A percentile compares a stretch with the other conserved stretches of the same genome.
Conservation (phyloP, 1,284 basidiomycete species). For the Mrakiaceae sp. region DNA sequence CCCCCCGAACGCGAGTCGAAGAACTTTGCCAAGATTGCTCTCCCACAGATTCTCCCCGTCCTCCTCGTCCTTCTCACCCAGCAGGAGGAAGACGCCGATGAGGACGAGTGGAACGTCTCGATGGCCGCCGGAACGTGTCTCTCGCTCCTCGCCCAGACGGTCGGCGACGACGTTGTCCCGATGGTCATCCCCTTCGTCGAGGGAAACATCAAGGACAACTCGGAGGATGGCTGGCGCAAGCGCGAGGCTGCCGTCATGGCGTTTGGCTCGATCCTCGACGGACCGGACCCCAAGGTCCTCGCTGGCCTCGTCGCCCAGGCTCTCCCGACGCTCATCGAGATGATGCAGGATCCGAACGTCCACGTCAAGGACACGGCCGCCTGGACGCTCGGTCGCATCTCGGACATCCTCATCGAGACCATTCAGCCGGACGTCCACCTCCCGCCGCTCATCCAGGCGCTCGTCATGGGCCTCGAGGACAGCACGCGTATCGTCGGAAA, state of each 20-base stretch:
- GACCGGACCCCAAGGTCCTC: conserved; percentile 76
- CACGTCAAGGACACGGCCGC: conserved; percentile 96
- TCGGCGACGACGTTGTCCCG: conserved; percentile 81
- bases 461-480: conserved; percentile 72
- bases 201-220: conserved; percentile 71
- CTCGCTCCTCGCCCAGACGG: conserved; percentile 75
- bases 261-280: conserved; percentile 94
- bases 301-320: conserved; percentile 90
- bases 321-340: conserved; percentile 82
- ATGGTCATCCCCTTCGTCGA: conserved; percentile 97
- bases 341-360: conserved; percentile 75
- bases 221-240: conserved; percentile 67
- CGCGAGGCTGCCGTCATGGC: conserved; percentile 98
- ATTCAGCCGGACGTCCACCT: conserved; percentile 88
- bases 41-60: conserved; percentile 89
- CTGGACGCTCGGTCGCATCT: conserved; percentile 94
- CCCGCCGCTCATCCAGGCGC: conserved; percentile 67
- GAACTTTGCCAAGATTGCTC: conserved; percentile 85
- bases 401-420: conserved; percentile 72
- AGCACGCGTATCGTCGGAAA: conserved; percentile 80
- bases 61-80: conserved; percentile 77
- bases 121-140: conserved; percentile 97
- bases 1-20: conserved; percentile 76
- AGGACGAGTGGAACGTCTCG: conserved; percentile 97
- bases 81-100: conserved; percentile 94